Conservation (phyloP, 805 yeast genomes). For the Saturnispora saitoi region DNA sequence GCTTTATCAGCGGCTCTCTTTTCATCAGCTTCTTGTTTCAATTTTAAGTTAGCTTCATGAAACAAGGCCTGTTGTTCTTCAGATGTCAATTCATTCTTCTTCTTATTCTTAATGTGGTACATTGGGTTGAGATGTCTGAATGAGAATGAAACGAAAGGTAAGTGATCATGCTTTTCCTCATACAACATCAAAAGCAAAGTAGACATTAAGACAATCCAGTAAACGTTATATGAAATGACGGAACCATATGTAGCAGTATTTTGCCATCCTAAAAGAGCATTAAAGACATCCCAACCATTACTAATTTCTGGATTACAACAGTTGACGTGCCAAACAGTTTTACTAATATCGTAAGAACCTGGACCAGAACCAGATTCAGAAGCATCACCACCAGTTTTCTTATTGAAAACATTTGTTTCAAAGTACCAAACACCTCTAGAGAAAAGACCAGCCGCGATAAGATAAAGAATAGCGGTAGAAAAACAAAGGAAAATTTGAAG, state of each 20-base stretch:
- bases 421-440: constrained; percentile 87
- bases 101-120: constrained; percentile 56
- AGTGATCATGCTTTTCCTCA: constrained; percentile 74
- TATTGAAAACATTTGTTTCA: constrained; percentile 54
- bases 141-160: constrained; percentile 48
- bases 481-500: constrained; percentile 74
- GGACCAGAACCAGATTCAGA: constrained; percentile 85
- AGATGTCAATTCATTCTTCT: constrained; percentile 43
- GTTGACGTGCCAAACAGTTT: constrained; percentile 86
- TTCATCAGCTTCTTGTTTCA: constrained; percentile 2
- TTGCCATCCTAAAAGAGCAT: constrained; percentile 91
- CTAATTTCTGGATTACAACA: constrained; percentile 88
- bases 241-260: constrained; percentile 89
- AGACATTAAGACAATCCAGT: constrained; percentile 64
- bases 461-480: constrained; percentile 78
- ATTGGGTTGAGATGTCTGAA: constrained; percentile 53
- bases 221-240: constrained; percentile 72
- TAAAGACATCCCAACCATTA: constrained; percentile 93
- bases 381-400: constrained; percentile 81
- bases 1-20: background rate
- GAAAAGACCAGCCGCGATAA: constrained; percentile 82
- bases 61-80: constrained; percentile 43
- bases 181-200: constrained; percentile 51
- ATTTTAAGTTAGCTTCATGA: constrained; percentile 23
- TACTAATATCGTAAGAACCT: constrained; percentile 74